These are phyloP conservation scores for Claviceps lovelessii DNA, from an alignment of 2,329 filamentous ascomycete species.

Conservation along the genomic window DNA sequence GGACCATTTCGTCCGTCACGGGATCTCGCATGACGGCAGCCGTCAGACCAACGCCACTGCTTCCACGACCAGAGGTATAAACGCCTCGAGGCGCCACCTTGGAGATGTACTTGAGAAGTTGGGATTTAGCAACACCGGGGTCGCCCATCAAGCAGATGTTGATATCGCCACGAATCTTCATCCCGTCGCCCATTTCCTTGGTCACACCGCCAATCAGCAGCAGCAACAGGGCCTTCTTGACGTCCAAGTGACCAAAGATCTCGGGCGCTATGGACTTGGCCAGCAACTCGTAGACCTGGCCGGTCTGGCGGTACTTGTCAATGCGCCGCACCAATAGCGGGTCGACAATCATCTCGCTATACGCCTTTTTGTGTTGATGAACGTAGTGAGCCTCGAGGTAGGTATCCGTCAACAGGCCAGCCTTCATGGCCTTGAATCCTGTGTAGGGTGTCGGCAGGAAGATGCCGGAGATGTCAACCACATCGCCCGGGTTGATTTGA, in stretches of 20 bases:
- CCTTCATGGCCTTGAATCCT: constrained; percentile 94
- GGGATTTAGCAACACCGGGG: constrained; percentile 97
- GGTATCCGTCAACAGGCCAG: constrained; percentile 90
- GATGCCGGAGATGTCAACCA: constrained; percentile 86
- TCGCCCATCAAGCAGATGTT: constrained; percentile 99
- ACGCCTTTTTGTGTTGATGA: constrained; percentile 94
- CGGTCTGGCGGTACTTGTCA: constrained; percentile 68
- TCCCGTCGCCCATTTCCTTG: constrained; percentile 93
- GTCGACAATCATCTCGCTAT: constrained; percentile 81
- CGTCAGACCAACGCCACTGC: constrained; percentile 68
- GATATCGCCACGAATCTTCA: constrained; percentile 97
- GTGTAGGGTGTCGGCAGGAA: constrained; percentile 97
- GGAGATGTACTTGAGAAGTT: constrained; percentile 94
- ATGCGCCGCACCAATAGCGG: constrained; percentile 68
- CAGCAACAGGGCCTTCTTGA: constrained; percentile 94
- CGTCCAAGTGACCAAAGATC: constrained; percentile 90
- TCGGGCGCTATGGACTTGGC: constrained; percentile 94
- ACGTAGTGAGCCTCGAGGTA: constrained; percentile 92
- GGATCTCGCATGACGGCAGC: constrained; percentile 74
- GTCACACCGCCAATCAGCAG: constrained; percentile 90
- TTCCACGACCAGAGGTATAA: constrained; percentile 69
- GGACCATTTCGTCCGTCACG: constrained; percentile 71
- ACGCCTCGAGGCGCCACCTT: constrained; percentile 92
- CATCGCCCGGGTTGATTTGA: constrained; percentile 82
- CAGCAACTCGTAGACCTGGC: constrained; percentile 89